Evolutionary conservation across 495 filamentous ascomycete species (phyloP), one percentile per base, ranked within the genome.

Genomic region (Lindgomyces ingoldianus): DNA sequence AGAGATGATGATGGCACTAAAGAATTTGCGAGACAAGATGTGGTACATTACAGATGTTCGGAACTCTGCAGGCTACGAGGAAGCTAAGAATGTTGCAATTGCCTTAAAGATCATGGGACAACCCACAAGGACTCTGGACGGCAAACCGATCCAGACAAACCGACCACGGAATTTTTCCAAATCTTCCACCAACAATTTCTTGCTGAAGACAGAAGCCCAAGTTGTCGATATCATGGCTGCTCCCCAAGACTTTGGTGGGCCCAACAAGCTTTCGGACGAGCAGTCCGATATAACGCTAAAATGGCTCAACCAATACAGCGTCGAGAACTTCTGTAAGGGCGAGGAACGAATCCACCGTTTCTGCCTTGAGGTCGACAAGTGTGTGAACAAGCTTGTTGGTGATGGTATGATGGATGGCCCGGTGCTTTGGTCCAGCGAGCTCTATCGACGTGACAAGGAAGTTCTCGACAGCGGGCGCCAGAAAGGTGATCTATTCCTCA

Each of bases 11-110:
- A 79, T 78, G 57, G 82, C 82, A 14, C 74, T 88, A 16, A 86
- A 86, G 55, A 83, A 86, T 22, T 77, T 93, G 19, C 83, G 94
- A 44, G 89, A 95, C 74, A 98, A 98, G 80, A 96, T 96, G 91
- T 98, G 94, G 94, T 98, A 96, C 74, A 90, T 94, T 67, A 96
- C 93, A 4, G 94, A 98, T 74, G 94, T 98, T 45, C 87, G 89
- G 57, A 93, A 96, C 70, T 97, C 93, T 18, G 90, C 85, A 44
- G 83, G 85, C 1, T 98, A 96, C 70, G 93, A 96, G 61, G 89
- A 95, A 73, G 91, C 91, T 22, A 87, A 87, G 61, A 88, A 93
- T 72, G 87, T 98, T 11, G 90, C 91, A 11, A 81, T 87, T 59
- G 94, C 94, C 29, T 77, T 98, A 47, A 94, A 93, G 74, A 89